A percentile compares a stretch with the other conserved stretches of the same genome.
These are phyloP conservation scores for Penicillium crustosum DNA, from an alignment of 2,329 filamentous ascomycete genomes.

Conservation along the genomic window DNA sequence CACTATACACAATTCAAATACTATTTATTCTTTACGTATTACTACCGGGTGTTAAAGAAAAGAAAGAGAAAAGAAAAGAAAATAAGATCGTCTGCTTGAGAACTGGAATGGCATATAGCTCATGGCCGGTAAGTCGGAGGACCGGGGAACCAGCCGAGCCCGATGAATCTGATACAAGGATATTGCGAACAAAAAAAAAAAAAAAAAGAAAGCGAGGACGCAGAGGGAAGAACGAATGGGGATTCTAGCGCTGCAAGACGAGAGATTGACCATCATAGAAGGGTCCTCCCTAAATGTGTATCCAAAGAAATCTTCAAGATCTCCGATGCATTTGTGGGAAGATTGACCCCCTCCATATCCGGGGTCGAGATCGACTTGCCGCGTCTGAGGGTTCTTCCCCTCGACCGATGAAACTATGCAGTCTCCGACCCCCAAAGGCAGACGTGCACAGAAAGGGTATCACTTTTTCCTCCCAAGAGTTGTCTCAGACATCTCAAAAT, in stretches of 20 bases:
- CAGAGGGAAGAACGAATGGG: conserved; percentile 29
- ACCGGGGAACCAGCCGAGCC: conserved; percentile 18
- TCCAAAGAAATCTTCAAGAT: conserved; percentile 30
- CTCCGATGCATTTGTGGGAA: conserved; percentile 32
- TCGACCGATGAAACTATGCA: conserved; percentile 40
- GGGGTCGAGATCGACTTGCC: conserved; percentile 27
- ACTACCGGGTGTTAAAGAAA: background rate
- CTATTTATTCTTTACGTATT: background rate
- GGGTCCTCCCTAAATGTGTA: conserved; percentile 5
- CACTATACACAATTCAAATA: background rate
- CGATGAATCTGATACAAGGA: conserved; percentile 26
- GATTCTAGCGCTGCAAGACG: conserved; percentile 38
- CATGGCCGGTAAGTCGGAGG: conserved; percentile 15
- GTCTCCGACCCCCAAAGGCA: conserved; percentile 39
- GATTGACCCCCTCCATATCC: conserved; percentile 23
- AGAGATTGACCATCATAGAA: conserved; percentile 22
- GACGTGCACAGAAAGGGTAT: conserved; percentile 46
- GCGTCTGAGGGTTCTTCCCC: conserved; percentile 31
- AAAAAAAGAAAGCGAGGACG: conserved; percentile 19
- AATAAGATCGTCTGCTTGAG: conserved; percentile 15
- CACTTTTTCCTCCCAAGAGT: conserved; percentile 44
- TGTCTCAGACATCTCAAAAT: conserved; percentile 41
- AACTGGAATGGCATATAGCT: conserved; percentile 21
- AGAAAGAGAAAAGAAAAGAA: background rate
- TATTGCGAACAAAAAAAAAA: conserved; percentile 22